These are phyloP conservation scores for Smallanthus sonchifolius DNA, from an alignment of 129 eudicot species.

Conservation along the genomic window DNA sequence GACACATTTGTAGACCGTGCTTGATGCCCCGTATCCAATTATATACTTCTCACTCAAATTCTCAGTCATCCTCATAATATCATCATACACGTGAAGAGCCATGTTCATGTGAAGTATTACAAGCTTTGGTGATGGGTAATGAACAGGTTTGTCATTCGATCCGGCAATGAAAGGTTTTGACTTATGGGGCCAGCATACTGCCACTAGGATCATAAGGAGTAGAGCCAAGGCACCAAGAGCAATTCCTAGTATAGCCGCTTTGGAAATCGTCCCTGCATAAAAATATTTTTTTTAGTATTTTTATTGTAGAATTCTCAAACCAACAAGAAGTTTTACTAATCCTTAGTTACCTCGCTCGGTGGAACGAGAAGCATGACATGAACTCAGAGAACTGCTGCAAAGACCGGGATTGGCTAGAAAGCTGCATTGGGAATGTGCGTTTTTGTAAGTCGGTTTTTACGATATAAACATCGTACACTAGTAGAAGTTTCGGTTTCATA, in stretches of 20 bases:
- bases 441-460: background rate
- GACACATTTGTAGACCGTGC: conserved; percentile 95
- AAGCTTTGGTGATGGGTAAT: conserved; percentile 83
- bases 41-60: conserved; percentile 82
- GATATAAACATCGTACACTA: background rate
- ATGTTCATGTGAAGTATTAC: conserved; percentile 97
- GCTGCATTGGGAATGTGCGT: conserved; percentile 31
- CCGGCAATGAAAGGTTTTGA: conserved; percentile 54
- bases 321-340: background rate
- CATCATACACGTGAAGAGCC: conserved; percentile 98
- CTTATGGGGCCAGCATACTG: conserved; percentile 76
- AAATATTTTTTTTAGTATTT: background rate
- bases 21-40: conserved; percentile 94
- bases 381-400: conserved; percentile 64
- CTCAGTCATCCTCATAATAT: conserved; percentile 98
- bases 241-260: conserved; percentile 87
- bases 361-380: conserved; percentile 63
- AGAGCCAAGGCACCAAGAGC: conserved; percentile 81
- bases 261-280: conserved; percentile 56
- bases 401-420: conserved; percentile 78
- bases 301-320: background rate
- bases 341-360: conserved; percentile 54
- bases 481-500: conserved; percentile 11
- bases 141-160: conserved; percentile 74
- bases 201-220: conserved; percentile 79